Evolutionary conservation across 2,329 filamentous ascomycete genomes (phyloP).

Genomic region (Trichoderma brevicompactum): DNA sequence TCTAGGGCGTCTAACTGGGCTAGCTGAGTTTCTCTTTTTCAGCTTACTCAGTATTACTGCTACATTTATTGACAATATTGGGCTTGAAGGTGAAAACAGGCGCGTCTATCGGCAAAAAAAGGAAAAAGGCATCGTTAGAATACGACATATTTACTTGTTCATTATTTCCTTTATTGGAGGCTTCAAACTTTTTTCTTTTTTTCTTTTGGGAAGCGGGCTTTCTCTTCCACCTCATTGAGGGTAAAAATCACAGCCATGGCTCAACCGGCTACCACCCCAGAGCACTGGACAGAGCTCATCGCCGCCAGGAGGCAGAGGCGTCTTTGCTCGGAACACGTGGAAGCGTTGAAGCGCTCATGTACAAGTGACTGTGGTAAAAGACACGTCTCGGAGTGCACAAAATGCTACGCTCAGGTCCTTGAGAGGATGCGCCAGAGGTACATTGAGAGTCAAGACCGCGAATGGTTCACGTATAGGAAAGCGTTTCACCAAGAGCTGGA

Average conservation of each 20-base stretch:
- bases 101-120: not conserved
- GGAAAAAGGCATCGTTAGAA: not conserved
- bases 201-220: not conserved
- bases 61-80: not conserved
- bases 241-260: slow-evolving; percentile 6
- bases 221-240: not conserved
- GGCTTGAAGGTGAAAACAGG: not conserved
- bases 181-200: not conserved
- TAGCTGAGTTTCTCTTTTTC: slow-evolving; percentile 1
- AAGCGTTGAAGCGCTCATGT: slow-evolving; percentile 50
- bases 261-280: slow-evolving; percentile 38
- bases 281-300: slow-evolving; percentile 48
- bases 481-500: slow-evolving; percentile 57
- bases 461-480: slow-evolving; percentile 58
- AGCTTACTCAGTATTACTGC: slow-evolving; percentile 9
- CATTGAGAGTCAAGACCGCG: slow-evolving; percentile 42
- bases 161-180: not conserved
- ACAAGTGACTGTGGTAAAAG: slow-evolving; percentile 48
- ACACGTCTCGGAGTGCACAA: slow-evolving; percentile 51
- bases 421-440: slow-evolving; percentile 49
- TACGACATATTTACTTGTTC: not conserved
- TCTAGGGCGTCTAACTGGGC: too few relatives aligned
- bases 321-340: slow-evolving; percentile 48
- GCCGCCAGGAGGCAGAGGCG: slow-evolving; percentile 40
- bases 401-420: slow-evolving; percentile 54